Base-by-base conservation (phyloP, 2,329 filamentous ascomycete genomes). In the Sporothrix variecibatus region DNA sequence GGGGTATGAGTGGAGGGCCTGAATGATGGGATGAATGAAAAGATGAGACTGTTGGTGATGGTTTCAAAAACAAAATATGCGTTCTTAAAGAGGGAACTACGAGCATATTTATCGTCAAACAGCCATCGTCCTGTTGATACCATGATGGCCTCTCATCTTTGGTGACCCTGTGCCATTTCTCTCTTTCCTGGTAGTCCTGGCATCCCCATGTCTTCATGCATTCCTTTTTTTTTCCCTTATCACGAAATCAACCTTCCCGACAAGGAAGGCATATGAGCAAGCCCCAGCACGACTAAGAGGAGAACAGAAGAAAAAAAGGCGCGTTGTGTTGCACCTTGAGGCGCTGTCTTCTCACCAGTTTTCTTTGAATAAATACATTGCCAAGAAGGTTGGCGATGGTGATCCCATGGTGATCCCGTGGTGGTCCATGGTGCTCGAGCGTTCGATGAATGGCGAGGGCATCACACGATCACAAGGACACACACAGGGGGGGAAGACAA, bases 241-340 rank as follows among this genome's bases (percentile, higher is more conserved):
- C 38, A 62, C 6, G 11, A 31, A 38, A 34, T 8, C 46, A 68
- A 74, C 72, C 68, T 74, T 74, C 72, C 72, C 46, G 68, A 74
- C 58, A 71, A 58, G 72, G 72, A 71, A 58, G 72, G 72, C 72
- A 74, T 71, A 31, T 67, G 67, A 46, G 51, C 31, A 40, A 3
- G 9, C 11, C 3, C 15, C 43, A 49, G 20, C 34, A 34, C 4
- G 34, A 34, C 8, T 8, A 34, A 8, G 8, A 34, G 8, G 34
- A 34, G 8, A 34, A 34, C 2, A 43, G 40, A 11, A 2, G 70
- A 43, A 3, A 64, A n/a, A 38, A 46, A 26, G 43, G n/a, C 17
- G 28, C 38, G 11, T 60, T 40, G 17, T 28, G 26, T 70, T 53
- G 28, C 67, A 73, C 11, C 31, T 56, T 26, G 68, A 17, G 49